Percentiles rank a stretch among this genome's conserved stretches.
Evolutionary conservation across 2,329 filamentous ascomycete genomes (phyloP).

Genomic region (Parastagonospora nodorum): DNA sequence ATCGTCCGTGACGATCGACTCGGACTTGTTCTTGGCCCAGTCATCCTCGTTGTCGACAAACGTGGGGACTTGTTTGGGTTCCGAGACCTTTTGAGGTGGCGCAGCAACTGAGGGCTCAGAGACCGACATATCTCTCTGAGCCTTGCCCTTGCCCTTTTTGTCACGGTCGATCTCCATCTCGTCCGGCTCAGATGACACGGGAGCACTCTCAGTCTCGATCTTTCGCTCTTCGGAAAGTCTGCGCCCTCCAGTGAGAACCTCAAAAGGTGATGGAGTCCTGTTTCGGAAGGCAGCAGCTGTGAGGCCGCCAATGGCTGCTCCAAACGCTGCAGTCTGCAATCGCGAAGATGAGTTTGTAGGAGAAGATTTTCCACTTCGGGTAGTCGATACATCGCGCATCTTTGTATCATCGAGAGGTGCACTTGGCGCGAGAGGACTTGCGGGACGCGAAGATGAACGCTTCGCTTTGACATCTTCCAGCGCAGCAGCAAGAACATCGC

Average conservation of each 20-base stretch:
- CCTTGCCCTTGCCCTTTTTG: constrained; percentile 24
- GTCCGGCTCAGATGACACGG: constrained; percentile 5
- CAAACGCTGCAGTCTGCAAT: constrained; percentile 37
- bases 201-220: neutral
- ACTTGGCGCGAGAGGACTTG: constrained; percentile 28
- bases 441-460: constrained; percentile 13
- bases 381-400: constrained; percentile 18
- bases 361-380: constrained; percentile 18
- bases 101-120: constrained; percentile 3
- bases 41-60: constrained; percentile 40
- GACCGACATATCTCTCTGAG: constrained; percentile 37
- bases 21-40: constrained; percentile 32
- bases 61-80: constrained; percentile 24
- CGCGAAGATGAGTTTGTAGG: constrained; percentile 26
- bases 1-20: constrained; percentile 34
- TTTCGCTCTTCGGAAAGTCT: neutral
- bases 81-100: constrained; percentile 4
- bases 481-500: constrained; percentile 30
- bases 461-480: constrained; percentile 22
- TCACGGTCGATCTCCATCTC: constrained; percentile 5
- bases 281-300: constrained; percentile 21
- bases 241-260: neutral
- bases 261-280: constrained; percentile 19
- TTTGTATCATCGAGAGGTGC: constrained; percentile 30
- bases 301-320: constrained; percentile 32